Percentiles rank a stretch among this genome's conserved stretches.
Evolutionary conservation across 2,329 filamentous ascomycete species (phyloP).

Genomic region (Talaromyces funiculosus): DNA sequence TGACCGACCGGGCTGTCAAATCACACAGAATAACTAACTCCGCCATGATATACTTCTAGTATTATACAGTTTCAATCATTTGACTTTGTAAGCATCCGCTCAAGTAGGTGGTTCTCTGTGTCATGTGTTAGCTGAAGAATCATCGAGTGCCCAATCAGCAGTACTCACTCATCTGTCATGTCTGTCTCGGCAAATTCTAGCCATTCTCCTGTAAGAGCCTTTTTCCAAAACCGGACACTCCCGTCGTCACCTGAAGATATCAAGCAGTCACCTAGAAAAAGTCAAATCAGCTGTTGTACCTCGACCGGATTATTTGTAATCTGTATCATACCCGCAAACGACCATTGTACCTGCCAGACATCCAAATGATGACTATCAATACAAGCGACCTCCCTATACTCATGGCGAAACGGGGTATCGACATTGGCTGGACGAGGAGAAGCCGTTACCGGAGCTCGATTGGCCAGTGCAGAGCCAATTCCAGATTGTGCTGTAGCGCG

Average conservation of each 20-base stretch:
- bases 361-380: slow-evolving; percentile 42
- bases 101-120: not conserved
- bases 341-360: slow-evolving; percentile 43
- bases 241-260: slow-evolving; percentile 42
- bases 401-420: slow-evolving; percentile 38
- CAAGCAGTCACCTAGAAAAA: slow-evolving; percentile 34
- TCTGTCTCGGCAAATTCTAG: slow-evolving; percentile 41
- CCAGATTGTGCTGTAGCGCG: slow-evolving; percentile 36
- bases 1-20: too few relatives aligned
- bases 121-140: not conserved
- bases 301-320: not conserved
- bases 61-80: not conserved
- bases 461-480: slow-evolving; percentile 39
- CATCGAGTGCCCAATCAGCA: not conserved
- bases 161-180: slow-evolving; percentile 29
- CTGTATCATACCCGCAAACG: slow-evolving; percentile 33
- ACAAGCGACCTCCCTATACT: slow-evolving; percentile 38
- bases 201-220: slow-evolving; percentile 39
- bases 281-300: not conserved
- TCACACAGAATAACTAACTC: not conserved
- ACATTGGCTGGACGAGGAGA: slow-evolving; percentile 29
- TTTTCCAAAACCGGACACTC: slow-evolving; percentile 40
- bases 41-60: not conserved
- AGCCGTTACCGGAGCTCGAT: slow-evolving; percentile 25
- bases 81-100: not conserved